These are phyloP conservation scores for Talaromyces pinophilus DNA, from an alignment of 2,329 filamentous ascomycete species.

Conservation along the genomic window DNA sequence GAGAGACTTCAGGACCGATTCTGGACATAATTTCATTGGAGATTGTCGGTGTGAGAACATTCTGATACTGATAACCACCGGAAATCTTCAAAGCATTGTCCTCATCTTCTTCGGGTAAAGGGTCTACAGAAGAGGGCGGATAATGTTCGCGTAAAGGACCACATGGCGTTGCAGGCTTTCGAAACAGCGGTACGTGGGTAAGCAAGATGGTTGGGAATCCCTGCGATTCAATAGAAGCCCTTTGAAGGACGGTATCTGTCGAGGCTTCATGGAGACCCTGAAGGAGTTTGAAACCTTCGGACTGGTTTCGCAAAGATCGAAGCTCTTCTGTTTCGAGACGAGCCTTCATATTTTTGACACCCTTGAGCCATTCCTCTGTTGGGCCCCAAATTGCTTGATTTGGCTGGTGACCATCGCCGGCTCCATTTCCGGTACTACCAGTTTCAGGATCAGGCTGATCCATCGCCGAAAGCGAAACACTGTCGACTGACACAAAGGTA, in stretches of 20 bases:
- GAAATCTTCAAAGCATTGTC: conserved; percentile 76
- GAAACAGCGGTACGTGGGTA: conserved; percentile 87
- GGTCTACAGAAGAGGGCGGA: conserved; percentile 67
- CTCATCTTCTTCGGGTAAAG: conserved; percentile 61
- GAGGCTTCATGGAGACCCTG: conserved; percentile 62
- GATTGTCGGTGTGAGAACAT: conserved; percentile 77
- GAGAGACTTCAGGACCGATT: conserved; percentile 72
- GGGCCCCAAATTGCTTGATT: conserved; percentile 69
- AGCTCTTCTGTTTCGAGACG: conserved; percentile 71
- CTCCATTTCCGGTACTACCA: conserved; percentile 49
- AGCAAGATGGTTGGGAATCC: conserved; percentile 86
- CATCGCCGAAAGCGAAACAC: conserved; percentile 79
- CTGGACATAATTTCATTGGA: conserved; percentile 74
- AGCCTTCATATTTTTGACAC: conserved; percentile 64
- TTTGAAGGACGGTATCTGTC: conserved; percentile 39
- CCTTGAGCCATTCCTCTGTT: conserved; percentile 71
- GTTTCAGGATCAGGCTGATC: conserved; percentile 55
- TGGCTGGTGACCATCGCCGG: conserved; percentile 54
- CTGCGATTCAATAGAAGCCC: conserved; percentile 30
- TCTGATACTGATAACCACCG: conserved; percentile 93
- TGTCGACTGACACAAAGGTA: conserved; percentile 88
- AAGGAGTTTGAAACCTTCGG: conserved; percentile 56
- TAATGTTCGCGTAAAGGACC: conserved; percentile 82
- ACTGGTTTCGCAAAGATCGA: conserved; percentile 62
- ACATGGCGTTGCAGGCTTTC: conserved; percentile 79